Percentiles rank a stretch among this genome's conserved stretches.
Conservation (phyloP, 495 filamentous ascomycete genomes). For the Penicillium mononematosum region DNA sequence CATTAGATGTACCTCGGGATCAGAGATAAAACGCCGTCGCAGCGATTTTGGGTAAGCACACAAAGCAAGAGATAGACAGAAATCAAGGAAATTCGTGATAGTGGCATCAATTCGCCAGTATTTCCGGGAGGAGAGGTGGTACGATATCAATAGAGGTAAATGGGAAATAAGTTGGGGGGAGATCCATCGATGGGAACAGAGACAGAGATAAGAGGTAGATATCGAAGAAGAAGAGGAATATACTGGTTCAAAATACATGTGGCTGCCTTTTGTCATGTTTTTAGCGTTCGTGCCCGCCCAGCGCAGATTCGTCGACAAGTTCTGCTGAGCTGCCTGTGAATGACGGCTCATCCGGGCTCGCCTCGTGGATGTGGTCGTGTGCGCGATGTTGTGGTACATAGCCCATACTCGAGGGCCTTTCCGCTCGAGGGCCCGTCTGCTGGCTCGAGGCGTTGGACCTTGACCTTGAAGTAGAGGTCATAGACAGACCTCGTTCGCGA, state of each 20-base stretch:
- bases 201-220: neutral
- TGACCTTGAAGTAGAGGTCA: conserved; percentile 46
- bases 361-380: conserved; percentile 56
- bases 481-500: conserved; percentile 46
- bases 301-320: conserved; percentile 39
- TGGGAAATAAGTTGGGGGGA: neutral
- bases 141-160: conserved; percentile 1
- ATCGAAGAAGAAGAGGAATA: conserved; percentile 1
- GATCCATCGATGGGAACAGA: neutral
- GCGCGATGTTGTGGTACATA: conserved; percentile 70
- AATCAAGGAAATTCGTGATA: conserved; percentile 41
- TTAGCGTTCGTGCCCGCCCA: conserved; percentile 12
- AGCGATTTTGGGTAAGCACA: conserved; percentile 21
- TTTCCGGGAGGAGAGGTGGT: conserved; percentile 15
- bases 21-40: conserved; percentile 17
- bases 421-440: conserved; percentile 40
- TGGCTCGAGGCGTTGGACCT: conserved; percentile 44
- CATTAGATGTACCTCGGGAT: conserved; percentile 12
- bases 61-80: conserved; percentile 5
- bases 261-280: neutral
- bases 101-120: conserved; percentile 27
- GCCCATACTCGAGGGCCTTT: conserved; percentile 66
- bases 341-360: conserved; percentile 54
- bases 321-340: conserved; percentile 51
- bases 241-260: conserved; percentile 5